Evolutionary conservation across 495 filamentous ascomycete species (phyloP).

Genomic region (Trichoderma erinaceum): DNA sequence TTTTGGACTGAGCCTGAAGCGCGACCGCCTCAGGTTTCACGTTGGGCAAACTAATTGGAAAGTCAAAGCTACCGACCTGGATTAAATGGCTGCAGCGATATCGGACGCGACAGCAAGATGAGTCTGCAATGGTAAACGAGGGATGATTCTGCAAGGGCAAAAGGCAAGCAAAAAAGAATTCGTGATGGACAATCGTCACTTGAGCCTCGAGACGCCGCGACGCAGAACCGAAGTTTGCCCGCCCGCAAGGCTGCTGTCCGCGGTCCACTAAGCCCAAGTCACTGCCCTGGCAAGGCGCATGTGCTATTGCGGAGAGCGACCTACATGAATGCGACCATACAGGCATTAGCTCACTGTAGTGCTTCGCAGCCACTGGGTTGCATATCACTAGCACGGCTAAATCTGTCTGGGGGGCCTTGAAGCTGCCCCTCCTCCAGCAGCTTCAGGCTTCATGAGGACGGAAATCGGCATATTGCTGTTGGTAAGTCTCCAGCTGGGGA

Average conservation of each 20-base stretch:
- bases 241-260: constrained; percentile 1
- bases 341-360: not conserved
- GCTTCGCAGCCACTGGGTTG: not conserved
- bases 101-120: constrained; percentile 9
- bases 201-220: constrained; percentile 7
- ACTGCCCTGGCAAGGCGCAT: not conserved
- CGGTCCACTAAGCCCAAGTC: not conserved
- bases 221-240: constrained; percentile 9
- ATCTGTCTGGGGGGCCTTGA: no score
- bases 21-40: not conserved
- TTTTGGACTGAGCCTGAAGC: not conserved
- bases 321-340: not conserved
- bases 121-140: not conserved
- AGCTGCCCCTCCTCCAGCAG: not conserved
- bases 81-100: constrained; percentile 8
- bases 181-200: constrained; percentile 4
- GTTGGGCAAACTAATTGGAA: not conserved
- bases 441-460: not conserved
- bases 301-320: not conserved
- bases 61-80: not conserved
- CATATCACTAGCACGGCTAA: not conserved
- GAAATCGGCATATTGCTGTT: not conserved
- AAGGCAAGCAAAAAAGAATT: not conserved
- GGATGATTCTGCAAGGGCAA: not conserved
- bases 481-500: not conserved